A percentile compares a stretch with the other conserved stretches of the same genome.
Conservation (phyloP, 2,329 filamentous ascomycete species). For the Didymella arachidicola region DNA sequence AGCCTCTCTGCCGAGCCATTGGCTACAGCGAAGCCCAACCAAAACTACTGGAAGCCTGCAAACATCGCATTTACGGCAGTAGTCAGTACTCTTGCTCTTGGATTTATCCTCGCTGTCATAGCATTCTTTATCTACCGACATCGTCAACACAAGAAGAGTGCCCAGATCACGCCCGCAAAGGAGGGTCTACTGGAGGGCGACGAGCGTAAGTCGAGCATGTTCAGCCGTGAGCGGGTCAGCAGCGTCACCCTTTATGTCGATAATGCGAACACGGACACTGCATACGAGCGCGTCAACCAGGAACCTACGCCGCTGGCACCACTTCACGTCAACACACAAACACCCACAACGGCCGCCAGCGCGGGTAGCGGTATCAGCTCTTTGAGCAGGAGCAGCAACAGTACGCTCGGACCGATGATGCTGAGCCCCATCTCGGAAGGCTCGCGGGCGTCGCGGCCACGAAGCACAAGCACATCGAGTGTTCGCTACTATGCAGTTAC, state of each 20-base stretch:
- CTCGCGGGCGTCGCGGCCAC: conserved; percentile 26
- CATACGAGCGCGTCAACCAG: conserved; percentile 30
- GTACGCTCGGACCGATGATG: conserved; percentile 32
- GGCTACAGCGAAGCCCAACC: conserved; percentile 19
- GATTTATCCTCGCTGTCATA: conserved; percentile 29
- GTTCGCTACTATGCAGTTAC: conserved; percentile 43
- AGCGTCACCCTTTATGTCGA: conserved; percentile 45
- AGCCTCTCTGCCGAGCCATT: conserved; percentile 20
- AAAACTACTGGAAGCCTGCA: conserved; percentile 34
- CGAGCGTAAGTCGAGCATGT: conserved; percentile 45
- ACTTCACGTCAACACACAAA: conserved; percentile 35
- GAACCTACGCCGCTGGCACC: conserved; percentile 39
- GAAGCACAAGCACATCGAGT: conserved; percentile 42
- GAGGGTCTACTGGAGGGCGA: conserved; percentile 39
- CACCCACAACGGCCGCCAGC: conserved; percentile 29
- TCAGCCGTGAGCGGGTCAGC: conserved; percentile 39
- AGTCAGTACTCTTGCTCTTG: conserved; percentile 36
- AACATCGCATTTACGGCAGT: conserved; percentile 40
- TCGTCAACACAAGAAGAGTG: conserved; percentile 36
- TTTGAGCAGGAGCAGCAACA: conserved; percentile 28
- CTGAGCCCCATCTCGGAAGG: conserved; percentile 35
- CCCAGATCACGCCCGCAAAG: conserved; percentile 31
- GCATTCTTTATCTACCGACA: conserved; percentile 35
- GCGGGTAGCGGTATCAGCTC: conserved; percentile 34
- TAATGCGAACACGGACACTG: conserved; percentile 25